A percentile compares a stretch with the other conserved stretches of the same genome.
phyloP scores from a whole-genome alignment of 169 alveolate species.

The Plasmodium cynomolgi region DNA sequence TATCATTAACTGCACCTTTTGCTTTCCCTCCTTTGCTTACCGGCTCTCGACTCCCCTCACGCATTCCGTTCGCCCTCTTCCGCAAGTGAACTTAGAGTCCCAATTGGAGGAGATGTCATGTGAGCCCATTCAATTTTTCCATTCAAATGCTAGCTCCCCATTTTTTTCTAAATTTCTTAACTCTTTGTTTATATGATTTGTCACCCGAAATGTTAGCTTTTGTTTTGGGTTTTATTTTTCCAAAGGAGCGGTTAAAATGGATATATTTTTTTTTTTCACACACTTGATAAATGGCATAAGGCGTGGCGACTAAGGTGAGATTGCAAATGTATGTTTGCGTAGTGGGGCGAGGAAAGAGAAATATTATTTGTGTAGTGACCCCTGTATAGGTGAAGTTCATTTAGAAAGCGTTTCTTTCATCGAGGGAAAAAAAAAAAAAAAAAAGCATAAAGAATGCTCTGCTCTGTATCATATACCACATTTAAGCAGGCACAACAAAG shows the following conservation, averaged over 20 bases:
- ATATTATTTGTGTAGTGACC: neutral
- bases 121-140: neutral
- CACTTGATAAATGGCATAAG: neutral
- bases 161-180: neutral
- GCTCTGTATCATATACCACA: neutral
- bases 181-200: neutral
- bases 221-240: neutral
- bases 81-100: neutral
- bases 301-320: neutral
- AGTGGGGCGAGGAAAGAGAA: neutral
- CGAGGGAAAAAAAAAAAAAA: neutral
- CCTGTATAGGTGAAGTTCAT: neutral
- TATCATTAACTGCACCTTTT: neutral
- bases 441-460: neutral
- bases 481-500: neutral
- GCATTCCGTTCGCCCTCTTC: neutral
- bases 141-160: neutral
- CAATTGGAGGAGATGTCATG: neutral
- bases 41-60: neutral
- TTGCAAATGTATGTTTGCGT: neutral
- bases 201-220: neutral
- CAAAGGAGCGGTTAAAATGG: neutral
- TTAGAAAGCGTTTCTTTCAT: neutral
- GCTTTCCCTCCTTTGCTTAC: neutral
- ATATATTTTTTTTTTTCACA: neutral